phyloP scores from a whole-genome alignment of 1,284 basidiomycete genomes.

The Leccinum solheimii region DNA sequence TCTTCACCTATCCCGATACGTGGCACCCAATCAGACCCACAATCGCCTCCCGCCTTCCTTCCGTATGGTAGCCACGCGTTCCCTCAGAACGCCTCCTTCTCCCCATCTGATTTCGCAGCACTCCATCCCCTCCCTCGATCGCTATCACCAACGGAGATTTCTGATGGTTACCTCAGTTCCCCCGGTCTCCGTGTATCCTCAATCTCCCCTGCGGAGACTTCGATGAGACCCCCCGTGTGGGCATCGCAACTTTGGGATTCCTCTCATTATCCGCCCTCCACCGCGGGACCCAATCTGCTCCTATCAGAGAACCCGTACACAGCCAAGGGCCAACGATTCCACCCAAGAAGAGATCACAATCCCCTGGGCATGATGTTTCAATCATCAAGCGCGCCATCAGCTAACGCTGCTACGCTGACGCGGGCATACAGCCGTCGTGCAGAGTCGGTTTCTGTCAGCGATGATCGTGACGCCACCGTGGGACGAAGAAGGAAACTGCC shows the following conservation, averaged over 20 bases:
- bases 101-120: slow-evolving; percentile 57
- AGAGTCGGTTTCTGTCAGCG: slow-evolving; percentile 59
- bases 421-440: slow-evolving; percentile 63
- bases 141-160: slow-evolving; percentile 52
- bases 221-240: slow-evolving; percentile 57
- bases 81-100: slow-evolving; percentile 52
- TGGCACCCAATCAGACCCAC: slow-evolving; percentile 40
- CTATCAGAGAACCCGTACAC: slow-evolving; percentile 42
- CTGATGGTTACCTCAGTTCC: slow-evolving; percentile 42
- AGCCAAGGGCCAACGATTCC: slow-evolving; percentile 35
- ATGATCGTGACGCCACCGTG: slow-evolving; percentile 71
- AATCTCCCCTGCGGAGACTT: slow-evolving; percentile 55
- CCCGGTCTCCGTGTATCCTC: slow-evolving; percentile 47
- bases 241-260: slow-evolving; percentile 64
- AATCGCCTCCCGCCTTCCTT: slow-evolving; percentile 43
- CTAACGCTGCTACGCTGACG: slow-evolving; percentile 45
- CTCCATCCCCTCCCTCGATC: slow-evolving; percentile 59
- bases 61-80: slow-evolving; percentile 45
- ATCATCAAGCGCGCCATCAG: slow-evolving; percentile 68
- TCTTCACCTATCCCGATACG: slow-evolving; percentile 67
- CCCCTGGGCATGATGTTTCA: slow-evolving; percentile 69
- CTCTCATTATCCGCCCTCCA: slow-evolving; percentile 32
- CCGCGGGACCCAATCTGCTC: slow-evolving; percentile 44
- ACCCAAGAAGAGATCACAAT: slow-evolving; percentile 41
- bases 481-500: slow-evolving; percentile 60